Conservation (phyloP, 441 rosid genomes). For the Gossypium aridum region DNA sequence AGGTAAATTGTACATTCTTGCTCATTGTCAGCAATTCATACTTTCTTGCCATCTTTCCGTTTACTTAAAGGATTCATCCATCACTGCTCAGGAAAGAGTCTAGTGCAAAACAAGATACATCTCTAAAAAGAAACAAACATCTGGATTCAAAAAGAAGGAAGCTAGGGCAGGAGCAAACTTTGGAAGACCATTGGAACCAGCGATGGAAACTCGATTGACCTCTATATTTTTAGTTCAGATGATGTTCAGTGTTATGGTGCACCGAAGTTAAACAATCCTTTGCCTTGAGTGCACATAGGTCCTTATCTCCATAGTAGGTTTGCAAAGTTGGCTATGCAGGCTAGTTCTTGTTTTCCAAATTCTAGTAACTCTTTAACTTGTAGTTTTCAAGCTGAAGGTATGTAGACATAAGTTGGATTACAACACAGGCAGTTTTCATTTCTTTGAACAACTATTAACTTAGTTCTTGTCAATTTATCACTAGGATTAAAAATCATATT, state of each 20-base stretch:
- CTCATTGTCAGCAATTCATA: background rate
- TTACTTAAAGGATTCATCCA: constrained; percentile 14
- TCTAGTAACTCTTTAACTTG: background rate
- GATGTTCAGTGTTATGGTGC: background rate
- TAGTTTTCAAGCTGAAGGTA: background rate
- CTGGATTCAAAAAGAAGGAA: constrained; percentile 44
- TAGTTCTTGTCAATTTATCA: background rate
- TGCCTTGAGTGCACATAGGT: background rate
- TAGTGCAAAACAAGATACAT: constrained; percentile 28
- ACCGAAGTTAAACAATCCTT: background rate
- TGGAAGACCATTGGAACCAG: constrained; percentile 23
- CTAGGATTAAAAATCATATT: background rate
- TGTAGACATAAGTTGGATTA: background rate
- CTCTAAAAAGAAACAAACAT: constrained; percentile 21
- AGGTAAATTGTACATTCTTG: constrained; percentile 37
- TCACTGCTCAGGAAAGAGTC: constrained; percentile 47
- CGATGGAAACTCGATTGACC: constrained; percentile 59
- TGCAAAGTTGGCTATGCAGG: background rate
- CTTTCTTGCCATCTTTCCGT: background rate
- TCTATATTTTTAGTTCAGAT: constrained; percentile 25
- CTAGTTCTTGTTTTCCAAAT: background rate
- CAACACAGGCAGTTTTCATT: background rate
- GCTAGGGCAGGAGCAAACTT: constrained; percentile 22
- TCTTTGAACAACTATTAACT: background rate
- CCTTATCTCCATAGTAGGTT: background rate